phyloP scores from a whole-genome alignment of 177 flowering plant genomes.

The Vitis hybrid region DNA sequence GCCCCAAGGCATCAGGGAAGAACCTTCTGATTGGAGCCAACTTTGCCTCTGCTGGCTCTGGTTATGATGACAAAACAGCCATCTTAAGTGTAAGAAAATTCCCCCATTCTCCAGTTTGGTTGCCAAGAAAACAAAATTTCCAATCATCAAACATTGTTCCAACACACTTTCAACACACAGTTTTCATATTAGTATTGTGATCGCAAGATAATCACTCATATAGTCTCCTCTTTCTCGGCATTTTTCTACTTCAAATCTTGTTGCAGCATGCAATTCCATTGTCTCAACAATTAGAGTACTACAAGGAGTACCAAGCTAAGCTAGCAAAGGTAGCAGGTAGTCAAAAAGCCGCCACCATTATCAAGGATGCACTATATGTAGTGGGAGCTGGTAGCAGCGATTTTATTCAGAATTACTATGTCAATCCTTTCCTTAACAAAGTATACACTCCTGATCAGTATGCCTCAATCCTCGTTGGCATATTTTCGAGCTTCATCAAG shows the following conservation, averaged over 20 bases:
- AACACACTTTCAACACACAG: no score
- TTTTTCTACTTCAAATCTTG: not conserved
- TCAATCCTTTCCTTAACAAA: conserved; percentile 72
- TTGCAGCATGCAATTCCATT: conserved; percentile 78
- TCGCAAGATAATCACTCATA: no score
- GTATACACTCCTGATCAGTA: conserved; percentile 66
- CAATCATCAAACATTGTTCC: no score
- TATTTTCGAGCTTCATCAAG: conserved; percentile 64
- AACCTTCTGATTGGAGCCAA: conserved; percentile 87
- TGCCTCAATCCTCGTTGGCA: conserved; percentile 46
- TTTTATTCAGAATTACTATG: conserved; percentile 79
- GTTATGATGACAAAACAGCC: conserved; percentile 83
- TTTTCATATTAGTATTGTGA: no score
- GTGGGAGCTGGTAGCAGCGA: conserved; percentile 76
- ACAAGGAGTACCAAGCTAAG: conserved; percentile 75
- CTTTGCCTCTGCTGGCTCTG: conserved; percentile 94
- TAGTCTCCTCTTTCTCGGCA: not conserved
- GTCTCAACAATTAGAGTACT: conserved; percentile 67
- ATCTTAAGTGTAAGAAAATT: conserved; percentile 43
- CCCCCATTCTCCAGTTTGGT: not conserved
- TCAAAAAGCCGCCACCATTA: conserved; percentile 53
- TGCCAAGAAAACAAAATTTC: not conserved
- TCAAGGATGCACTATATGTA: conserved; percentile 65
- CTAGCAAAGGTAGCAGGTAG: conserved; percentile 64
- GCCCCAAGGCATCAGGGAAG: conserved; percentile 87